Evolutionary conservation across 441 rosid genomes (phyloP), one percentile per base, ranked within the genome.

Genomic region (Omphalea diandra): DNA sequence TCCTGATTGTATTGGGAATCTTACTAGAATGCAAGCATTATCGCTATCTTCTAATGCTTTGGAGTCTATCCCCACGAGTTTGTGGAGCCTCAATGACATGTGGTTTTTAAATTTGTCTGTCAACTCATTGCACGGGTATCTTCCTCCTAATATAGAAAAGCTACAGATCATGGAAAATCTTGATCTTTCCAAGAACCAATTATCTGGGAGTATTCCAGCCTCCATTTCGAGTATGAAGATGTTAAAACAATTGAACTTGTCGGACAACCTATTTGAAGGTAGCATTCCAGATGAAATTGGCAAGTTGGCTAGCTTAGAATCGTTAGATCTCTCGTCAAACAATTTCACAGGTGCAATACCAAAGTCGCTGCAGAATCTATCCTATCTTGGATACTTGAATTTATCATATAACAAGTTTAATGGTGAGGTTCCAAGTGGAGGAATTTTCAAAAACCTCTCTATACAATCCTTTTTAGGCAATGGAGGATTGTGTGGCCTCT

Each of bases 351-450:
- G 81, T 4, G 0, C 1, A 0, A 81, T 81, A 46, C 81, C 84
- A 3, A 57, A 36, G 60, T 72, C 80, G 5, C 29, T 75, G n/a
- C 78, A 75, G 49, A 40, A 31, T 15, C 72, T 75, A 14, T 1
- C 1, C 14, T 6, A 52, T 35, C 70, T 81, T 3, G 20, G 8
- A 6, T 26, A 56, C 56, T 33, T 78, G 7, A 81, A 78, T 44
- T 44, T 78, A 24, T 81, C 84, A 24, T 70, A 47, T 35, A 81
- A 81, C 3, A 54, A 11, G 20, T 32, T 81, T 11, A 64, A 36
- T 35, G 81, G 85, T 18, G 75, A 76, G 31, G 63, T 81, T 59
- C 84, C 84, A 1, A 12, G 9, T 0, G 55, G 44, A 7, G 84
- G 82, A 11, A 20, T 70, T n/a, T 81, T 81, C 52, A 15, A 0